A percentile compares a stretch with the other conserved stretches of the same genome.
phyloP scores from a whole-genome alignment of 1,284 basidiomycete species.

The Heterobasidion irregulare region DNA sequence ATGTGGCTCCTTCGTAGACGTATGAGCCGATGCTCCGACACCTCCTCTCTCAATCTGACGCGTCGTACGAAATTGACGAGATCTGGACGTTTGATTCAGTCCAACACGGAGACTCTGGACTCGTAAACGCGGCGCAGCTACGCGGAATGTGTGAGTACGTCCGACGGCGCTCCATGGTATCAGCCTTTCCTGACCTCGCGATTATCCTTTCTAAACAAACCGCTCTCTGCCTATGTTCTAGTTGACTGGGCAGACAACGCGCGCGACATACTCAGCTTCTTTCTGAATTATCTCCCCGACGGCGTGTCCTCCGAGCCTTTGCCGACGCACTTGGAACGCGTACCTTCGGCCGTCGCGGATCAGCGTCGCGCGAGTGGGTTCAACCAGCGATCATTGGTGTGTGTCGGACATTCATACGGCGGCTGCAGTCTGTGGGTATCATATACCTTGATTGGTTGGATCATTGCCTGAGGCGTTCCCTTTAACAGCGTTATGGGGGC shows the following conservation, averaged over 20 bases:
- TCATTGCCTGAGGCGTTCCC: background rate
- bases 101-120: slow-evolving; percentile 69
- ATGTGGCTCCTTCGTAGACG: slow-evolving; percentile 3
- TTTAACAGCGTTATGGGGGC: slow-evolving; percentile 49
- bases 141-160: slow-evolving; percentile 43
- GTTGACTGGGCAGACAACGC: slow-evolving; percentile 66
- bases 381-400: slow-evolving; percentile 41
- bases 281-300: slow-evolving; percentile 52
- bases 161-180: background rate
- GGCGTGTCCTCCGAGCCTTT: slow-evolving; percentile 20
- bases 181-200: background rate
- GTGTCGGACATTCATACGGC: slow-evolving; percentile 78
- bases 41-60: slow-evolving; percentile 28
- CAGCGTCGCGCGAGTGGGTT: slow-evolving; percentile 37
- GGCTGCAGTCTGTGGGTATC: slow-evolving; percentile 57
- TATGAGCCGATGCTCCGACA: slow-evolving; percentile 29
- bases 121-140: slow-evolving; percentile 51
- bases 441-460: background rate
- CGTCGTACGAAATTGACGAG: slow-evolving; percentile 44
- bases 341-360: slow-evolving; percentile 32
- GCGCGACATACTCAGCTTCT: slow-evolving; percentile 69
- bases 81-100: slow-evolving; percentile 75
- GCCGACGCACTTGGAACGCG: slow-evolving; percentile 40
- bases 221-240: slow-evolving; percentile 15
- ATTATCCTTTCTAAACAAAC: background rate